These are phyloP conservation scores for Alternaria postmessia DNA, from an alignment of 2,329 filamentous ascomycete genomes.

Conservation along the genomic window DNA sequence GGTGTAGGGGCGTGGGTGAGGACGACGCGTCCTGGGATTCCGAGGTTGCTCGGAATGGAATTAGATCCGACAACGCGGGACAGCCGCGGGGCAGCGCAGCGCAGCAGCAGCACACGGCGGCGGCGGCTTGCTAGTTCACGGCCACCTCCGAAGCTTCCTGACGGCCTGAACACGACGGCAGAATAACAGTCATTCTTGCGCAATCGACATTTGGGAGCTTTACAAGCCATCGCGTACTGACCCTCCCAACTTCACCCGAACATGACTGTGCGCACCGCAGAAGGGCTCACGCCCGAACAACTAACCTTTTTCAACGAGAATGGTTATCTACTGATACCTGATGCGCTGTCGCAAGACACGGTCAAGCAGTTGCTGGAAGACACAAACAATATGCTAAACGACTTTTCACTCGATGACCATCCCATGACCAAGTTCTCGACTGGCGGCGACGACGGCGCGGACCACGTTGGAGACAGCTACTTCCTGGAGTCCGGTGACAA, in stretches of 20 bases:
- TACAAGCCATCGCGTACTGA: not conserved
- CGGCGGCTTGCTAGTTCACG: conserved; percentile 8
- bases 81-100: not conserved
- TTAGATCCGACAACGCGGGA: too few relatives aligned
- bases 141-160: conserved; percentile 33
- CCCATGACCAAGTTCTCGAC: conserved; percentile 95
- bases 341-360: conserved; percentile 73
- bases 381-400: conserved; percentile 75
- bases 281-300: conserved; percentile 75
- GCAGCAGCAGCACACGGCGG: not conserved
- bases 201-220: not conserved
- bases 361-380: conserved; percentile 75
- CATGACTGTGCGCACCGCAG: conserved; percentile 28
- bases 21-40: not conserved
- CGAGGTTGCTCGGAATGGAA: too few relatives aligned
- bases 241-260: not conserved
- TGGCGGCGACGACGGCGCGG: conserved; percentile 68
- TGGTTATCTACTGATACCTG: conserved; percentile 88
- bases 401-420: conserved; percentile 81
- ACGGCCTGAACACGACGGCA: not conserved
- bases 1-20: not conserved
- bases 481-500: conserved; percentile 91
- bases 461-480: conserved; percentile 95
- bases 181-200: not conserved
- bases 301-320: conserved; percentile 77